Conservation (phyloP, 2,329 filamentous ascomycete species). For the Penicillium sp. region DNA sequence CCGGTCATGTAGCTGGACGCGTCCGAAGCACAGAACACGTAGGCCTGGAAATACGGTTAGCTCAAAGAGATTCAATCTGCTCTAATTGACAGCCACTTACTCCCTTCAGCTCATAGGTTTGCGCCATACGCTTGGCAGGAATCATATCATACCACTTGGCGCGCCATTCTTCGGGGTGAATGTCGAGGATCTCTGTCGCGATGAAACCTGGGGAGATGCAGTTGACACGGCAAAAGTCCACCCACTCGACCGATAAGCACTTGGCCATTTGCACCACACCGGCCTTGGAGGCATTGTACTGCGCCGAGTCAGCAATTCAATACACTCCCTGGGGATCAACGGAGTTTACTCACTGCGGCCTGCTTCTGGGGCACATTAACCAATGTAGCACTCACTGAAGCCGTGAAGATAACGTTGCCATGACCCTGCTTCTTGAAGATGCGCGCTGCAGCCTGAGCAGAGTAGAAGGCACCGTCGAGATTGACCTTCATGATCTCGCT, state of each 20-base stretch:
- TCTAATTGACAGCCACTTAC: slow-evolving; percentile 12
- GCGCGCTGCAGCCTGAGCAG: slow-evolving; percentile 38
- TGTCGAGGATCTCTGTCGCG: slow-evolving; percentile 39
- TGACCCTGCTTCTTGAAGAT: slow-evolving; percentile 37
- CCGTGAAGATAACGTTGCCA: slow-evolving; percentile 42
- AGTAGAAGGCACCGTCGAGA: slow-evolving; percentile 40
- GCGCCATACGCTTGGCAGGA: slow-evolving; percentile 38
- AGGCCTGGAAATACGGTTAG: slow-evolving; percentile 32
- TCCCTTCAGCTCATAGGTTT: slow-evolving; percentile 41
- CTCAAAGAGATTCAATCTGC: too few species aligned
- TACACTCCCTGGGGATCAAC: background rate
- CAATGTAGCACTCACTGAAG: slow-evolving; percentile 37
- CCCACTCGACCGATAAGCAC: slow-evolving; percentile 41
- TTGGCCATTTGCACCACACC: slow-evolving; percentile 39
- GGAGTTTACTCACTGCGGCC: slow-evolving; percentile 25
- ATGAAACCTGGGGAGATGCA: slow-evolving; percentile 43
- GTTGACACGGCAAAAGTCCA: slow-evolving; percentile 42
- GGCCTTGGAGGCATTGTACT: slow-evolving; percentile 42
- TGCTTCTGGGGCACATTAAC: slow-evolving; percentile 44
- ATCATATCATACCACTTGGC: slow-evolving; percentile 43
- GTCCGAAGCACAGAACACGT: slow-evolving; percentile 48
- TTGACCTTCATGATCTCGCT: slow-evolving; percentile 43
- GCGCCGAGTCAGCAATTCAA: background rate
- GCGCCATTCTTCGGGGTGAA: slow-evolving; percentile 36
- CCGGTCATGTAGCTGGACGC: slow-evolving; percentile 52